Percentiles rank a stretch among this genome's conserved stretches.
Conservation (phyloP, 129 eudicot species). For the Chrysanthemum makinoi region DNA sequence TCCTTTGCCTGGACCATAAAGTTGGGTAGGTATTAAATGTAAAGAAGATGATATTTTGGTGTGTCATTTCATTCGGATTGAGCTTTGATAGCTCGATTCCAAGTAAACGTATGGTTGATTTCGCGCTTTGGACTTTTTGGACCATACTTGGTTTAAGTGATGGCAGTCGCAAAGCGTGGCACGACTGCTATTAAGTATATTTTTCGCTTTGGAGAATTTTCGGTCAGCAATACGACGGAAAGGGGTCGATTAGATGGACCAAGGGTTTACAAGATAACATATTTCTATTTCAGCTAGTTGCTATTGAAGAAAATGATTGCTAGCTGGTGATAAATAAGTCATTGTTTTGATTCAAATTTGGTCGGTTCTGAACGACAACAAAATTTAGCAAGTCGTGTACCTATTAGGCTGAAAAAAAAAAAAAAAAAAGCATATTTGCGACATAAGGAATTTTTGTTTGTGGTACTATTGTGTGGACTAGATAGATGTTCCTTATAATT, state of each 20-base stretch:
- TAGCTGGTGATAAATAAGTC: conserved; percentile 28
- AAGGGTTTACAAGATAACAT: conserved; percentile 13
- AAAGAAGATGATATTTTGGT: conserved; percentile 27
- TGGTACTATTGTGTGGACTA: too few species aligned
- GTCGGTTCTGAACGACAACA: conserved; percentile 22
- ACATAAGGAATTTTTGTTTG: too few species aligned
- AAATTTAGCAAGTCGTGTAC: background rate
- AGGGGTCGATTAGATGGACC: conserved; percentile 8
- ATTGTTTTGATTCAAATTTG: background rate
- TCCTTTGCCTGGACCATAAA: conserved; percentile 17
- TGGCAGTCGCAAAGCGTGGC: conserved; percentile 32
- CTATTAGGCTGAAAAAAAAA: background rate
- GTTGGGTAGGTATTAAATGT: conserved; percentile 17
- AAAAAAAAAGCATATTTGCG: too few species aligned
- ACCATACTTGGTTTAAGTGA: conserved; percentile 22
- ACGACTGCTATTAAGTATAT: background rate
- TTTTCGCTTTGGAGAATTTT: background rate
- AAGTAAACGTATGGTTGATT: conserved; percentile 26
- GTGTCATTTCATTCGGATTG: conserved; percentile 20
- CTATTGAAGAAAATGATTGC: conserved; percentile 30
- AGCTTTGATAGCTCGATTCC: background rate
- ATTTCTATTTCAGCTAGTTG: conserved; percentile 23
- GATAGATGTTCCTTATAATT: background rate
- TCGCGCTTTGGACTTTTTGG: conserved; percentile 24
- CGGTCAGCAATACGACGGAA: conserved; percentile 16